Base-by-base conservation (phyloP, 352 stramenopile genomes). In the Globisporangium cylindrosporum region DNA sequence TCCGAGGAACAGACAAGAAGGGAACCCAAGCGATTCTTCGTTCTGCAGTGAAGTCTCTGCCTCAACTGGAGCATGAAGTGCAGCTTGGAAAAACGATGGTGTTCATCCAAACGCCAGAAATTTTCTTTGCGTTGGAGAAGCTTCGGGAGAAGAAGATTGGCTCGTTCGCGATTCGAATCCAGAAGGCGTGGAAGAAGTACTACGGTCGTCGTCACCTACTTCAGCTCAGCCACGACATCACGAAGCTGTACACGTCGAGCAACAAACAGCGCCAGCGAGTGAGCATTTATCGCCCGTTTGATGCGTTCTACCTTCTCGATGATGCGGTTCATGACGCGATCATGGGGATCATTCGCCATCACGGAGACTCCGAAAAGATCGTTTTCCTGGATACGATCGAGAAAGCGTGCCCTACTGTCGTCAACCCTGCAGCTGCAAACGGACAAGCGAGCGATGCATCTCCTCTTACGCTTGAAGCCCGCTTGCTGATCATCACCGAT, bases 11-110 rank as follows among this genome's bases (percentile, higher is more conserved):
- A 0, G 91, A 97, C 67, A 93, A 92, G 54, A 94, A 94, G 43
- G 91, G 88, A 8, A 90, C 84, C 0, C 89, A 95, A 69, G 79
- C 84, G 22, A 93, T 97, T 60, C 70, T 97, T 4, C 79, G 87
- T 1, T 74, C 84, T n/a, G 91, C 88, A 4, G 82, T 86, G 1
- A 95, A 93, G 54, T 63, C 73, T 0, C 74, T 91, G 1, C 84
- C 81, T 9, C 80, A 92, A 18, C 72, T 95, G n/a, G 84, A 94
- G 58, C 76, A 73, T 2, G 88, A 97, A 68, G 88, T 92, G 22
- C 89, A 98, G 64, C 77, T 96, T 24, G 92, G 92, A 59, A 94
- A 96, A 66, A 83, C 86, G 4, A 98, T 97, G 86, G 78, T 98
- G 20, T 98, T 98, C 57, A 95, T 98, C 56, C 88, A 93, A 59